Evolutionary conservation across 176 grass and related monocot genomes (phyloP).

Genomic region (Eleusine indica): DNA sequence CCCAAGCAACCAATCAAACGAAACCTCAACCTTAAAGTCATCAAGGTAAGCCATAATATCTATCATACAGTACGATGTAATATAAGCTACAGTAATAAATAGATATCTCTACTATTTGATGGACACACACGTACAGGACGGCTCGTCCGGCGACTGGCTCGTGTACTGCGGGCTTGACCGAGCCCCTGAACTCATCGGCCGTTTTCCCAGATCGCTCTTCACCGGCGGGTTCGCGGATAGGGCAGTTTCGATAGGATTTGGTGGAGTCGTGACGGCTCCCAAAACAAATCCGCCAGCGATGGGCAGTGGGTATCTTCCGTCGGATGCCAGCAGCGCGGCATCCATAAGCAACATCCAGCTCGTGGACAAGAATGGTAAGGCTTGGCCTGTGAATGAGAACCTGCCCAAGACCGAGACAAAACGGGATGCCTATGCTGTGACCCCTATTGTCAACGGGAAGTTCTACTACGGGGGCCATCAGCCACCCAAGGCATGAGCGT

Average conservation of each 20-base stretch:
- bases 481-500: no score
- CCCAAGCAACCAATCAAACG: neutral
- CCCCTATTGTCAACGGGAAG: neutral
- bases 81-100: no score
- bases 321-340: neutral
- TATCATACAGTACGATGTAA: no score
- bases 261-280: neutral
- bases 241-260: neutral
- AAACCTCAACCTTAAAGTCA: neutral
- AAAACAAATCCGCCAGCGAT: neutral
- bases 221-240: neutral
- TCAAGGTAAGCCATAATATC: neutral
- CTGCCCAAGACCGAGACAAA: neutral
- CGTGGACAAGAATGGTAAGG: neutral
- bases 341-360: conserved; percentile 22
- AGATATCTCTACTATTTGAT: no score
- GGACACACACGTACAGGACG: neutral
- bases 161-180: conserved; percentile 8
- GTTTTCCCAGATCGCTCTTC: conserved; percentile 9
- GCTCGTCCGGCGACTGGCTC: conserved; percentile 13
- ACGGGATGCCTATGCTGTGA: neutral
- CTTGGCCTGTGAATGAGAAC: neutral
- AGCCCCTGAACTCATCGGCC: neutral
- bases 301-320: conserved; percentile 26
- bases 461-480: conserved; percentile 15